Conservation (phyloP, 2,329 filamentous ascomycete genomes). For the Fusarium kyushuense region DNA sequence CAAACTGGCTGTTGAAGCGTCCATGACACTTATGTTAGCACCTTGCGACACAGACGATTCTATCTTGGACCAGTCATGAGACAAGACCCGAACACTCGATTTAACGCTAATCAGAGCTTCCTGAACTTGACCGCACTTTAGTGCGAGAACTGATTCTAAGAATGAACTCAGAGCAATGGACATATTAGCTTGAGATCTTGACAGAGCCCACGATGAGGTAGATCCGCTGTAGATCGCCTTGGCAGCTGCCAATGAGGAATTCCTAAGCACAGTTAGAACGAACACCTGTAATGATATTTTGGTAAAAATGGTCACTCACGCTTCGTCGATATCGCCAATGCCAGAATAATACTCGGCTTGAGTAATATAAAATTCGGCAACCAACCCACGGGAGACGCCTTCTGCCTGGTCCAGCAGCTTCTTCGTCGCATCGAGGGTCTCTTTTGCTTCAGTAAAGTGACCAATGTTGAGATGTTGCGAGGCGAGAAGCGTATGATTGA, state of each 20-base stretch:
- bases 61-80: conserved; percentile 67
- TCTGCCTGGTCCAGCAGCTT: conserved; percentile 57
- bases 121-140: conserved; percentile 71
- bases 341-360: conserved; percentile 80
- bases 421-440: conserved; percentile 69
- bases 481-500: conserved; percentile 62
- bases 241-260: conserved; percentile 54
- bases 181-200: conserved; percentile 51
- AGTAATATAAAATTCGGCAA: conserved; percentile 72
- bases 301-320: conserved; percentile 51
- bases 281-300: background rate
- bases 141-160: conserved; percentile 72
- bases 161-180: conserved; percentile 56
- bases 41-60: conserved; percentile 52
- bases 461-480: conserved; percentile 67
- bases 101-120: conserved; percentile 69
- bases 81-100: conserved; percentile 67
- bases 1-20: conserved; percentile 48
- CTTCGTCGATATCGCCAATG: conserved; percentile 74
- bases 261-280: conserved; percentile 42
- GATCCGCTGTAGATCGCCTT: conserved; percentile 53
- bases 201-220: conserved; percentile 51
- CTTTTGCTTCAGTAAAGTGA: conserved; percentile 62
- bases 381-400: conserved; percentile 54
- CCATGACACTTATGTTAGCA: conserved; percentile 44